Evolutionary conservation across 805 yeast species (phyloP), one percentile per base, ranked within the genome.

Genomic region (Zygosaccharomyces pseudorouxii): DNA sequence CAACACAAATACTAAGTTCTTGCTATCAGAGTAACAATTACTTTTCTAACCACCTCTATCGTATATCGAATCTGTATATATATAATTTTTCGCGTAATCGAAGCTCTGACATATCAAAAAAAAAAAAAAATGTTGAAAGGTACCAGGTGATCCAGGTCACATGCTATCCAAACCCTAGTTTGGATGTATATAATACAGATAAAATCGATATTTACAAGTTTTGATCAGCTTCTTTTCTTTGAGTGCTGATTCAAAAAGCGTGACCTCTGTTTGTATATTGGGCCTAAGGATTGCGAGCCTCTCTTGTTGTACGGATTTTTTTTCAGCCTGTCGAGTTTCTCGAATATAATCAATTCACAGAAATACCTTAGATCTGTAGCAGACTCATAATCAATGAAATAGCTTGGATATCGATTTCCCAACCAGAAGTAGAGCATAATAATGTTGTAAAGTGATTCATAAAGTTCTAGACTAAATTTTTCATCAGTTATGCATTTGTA

Each of bases 361-460:
- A 86, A 67, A 25, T 78, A 70, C 62, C 86, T 86, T 57, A 88
- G 65, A 47, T 85, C 86, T 20, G 67, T 63, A 0, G 96, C 96
- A 41, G 88, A 77, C 50, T 82, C 86, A 12, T 80, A 72, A 64
- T 89, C 96, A 14, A 85, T 78, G 57, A 89, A 87, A 44, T 80
- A 75, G 27, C 84, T 80, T 0, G 97, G 96, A 72, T 84, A 92
- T 59, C 97, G 72, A 63, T 87, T 90, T 47, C 86, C 76, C 52
- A 92, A 72, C 99, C 99, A 92, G 61, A 88, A 71, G 60, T 80
- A 92, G 5, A 86, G 68, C 55, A 82, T 75, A 14, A 87, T 74
- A 39, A 79, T 69, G 54, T 80, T 80, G 68, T 89, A 95, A 50
- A 84, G 69, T 4, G 76, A 74, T 62, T 89, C 97, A 48, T 70